Percentiles rank a stretch among this genome's conserved stretches.
Evolutionary conservation across 805 yeast species (phyloP).

Genomic region (Teunomyces atbi): DNA sequence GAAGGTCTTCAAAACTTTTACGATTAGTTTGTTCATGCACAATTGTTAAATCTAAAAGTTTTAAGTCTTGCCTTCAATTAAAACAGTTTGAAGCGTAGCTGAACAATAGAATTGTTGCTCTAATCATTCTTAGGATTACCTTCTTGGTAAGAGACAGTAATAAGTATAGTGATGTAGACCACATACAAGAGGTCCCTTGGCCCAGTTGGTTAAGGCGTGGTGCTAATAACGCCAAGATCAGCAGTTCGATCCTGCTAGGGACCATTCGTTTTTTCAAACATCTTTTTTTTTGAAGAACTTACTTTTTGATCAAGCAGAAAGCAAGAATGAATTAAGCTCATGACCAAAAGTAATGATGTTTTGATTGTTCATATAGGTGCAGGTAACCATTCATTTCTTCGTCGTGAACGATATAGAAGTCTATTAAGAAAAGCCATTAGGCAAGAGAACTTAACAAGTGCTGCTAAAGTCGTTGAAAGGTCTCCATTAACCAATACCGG

Average conservation of each 20-base stretch:
- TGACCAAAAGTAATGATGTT: not conserved
- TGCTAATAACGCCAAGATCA: conserved; percentile 55
- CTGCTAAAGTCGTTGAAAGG: conserved; percentile 31
- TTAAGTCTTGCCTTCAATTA: too few relatives aligned
- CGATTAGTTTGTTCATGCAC: too few relatives aligned
- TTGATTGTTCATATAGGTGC: conserved; percentile 51
- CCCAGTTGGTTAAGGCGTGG: conserved; percentile 62
- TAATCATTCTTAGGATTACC: too few relatives aligned
- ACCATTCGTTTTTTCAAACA: conserved; percentile 10
- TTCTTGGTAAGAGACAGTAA: not conserved
- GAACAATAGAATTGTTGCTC: too few relatives aligned
- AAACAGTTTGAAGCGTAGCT: too few relatives aligned
- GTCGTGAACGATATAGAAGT: conserved; percentile 20
- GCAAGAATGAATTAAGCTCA: not conserved
- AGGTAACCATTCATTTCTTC: conserved; percentile 38
- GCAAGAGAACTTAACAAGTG: conserved; percentile 9
- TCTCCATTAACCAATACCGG: conserved; percentile 50
- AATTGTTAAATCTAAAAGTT: too few relatives aligned
- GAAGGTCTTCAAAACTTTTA: too few relatives aligned
- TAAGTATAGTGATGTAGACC: not conserved
- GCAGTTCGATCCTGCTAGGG: conserved; percentile 46
- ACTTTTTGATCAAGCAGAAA: not conserved
- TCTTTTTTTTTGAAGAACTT: not conserved
- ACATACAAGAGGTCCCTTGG: conserved; percentile 44
- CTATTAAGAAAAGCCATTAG: conserved; percentile 28